Percentiles rank a stretch among this genome's conserved stretches.
These are phyloP conservation scores for Penicillium sp. DNA, from an alignment of 2,329 filamentous ascomycete genomes.

Conservation along the genomic window DNA sequence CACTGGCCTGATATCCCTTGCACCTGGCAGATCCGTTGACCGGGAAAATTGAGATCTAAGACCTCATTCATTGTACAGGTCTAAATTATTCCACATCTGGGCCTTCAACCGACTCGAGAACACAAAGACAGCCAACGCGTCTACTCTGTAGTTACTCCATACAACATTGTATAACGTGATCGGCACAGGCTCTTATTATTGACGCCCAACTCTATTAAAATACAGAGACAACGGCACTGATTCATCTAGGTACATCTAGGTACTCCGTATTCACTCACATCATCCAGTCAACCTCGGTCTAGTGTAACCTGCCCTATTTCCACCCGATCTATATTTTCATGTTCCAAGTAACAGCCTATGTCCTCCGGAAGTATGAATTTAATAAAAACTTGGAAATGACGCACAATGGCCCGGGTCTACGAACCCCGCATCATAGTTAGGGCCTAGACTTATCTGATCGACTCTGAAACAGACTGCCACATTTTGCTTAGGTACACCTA, in stretches of 20 bases:
- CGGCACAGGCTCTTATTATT: neutral
- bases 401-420: neutral
- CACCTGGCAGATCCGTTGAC: neutral
- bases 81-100: neutral
- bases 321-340: neutral
- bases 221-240: neutral
- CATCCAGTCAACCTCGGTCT: neutral
- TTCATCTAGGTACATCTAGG: neutral
- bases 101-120: neutral
- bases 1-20: conserved; percentile 1
- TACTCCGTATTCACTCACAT: neutral
- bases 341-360: neutral
- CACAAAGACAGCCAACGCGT: neutral
- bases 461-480: neutral
- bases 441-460: conserved; percentile 15
- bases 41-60: neutral
- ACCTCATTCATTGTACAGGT: neutral
- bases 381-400: neutral
- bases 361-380: neutral
- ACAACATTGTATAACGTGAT: neutral
- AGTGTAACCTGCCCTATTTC: neutral
- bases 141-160: neutral
- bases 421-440: conserved; percentile 3
- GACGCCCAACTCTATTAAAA: neutral
- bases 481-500: neutral